phyloP scores from a whole-genome alignment of 768 basidiomycete genomes.

The Suillus subluteus region DNA sequence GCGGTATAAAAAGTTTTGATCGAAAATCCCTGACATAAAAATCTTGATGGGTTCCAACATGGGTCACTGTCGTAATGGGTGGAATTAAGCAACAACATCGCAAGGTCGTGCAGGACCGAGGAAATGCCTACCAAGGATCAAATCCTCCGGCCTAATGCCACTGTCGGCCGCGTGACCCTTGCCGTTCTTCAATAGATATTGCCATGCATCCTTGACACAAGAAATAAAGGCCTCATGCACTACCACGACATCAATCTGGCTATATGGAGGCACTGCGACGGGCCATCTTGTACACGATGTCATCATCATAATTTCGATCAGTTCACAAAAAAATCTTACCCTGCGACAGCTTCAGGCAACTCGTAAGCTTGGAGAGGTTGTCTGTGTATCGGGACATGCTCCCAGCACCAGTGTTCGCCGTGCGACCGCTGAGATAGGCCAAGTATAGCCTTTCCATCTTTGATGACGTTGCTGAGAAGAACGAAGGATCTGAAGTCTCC shows the following conservation, averaged over 20 bases:
- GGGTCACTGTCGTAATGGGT: constrained; percentile 37
- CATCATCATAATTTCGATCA: background rate
- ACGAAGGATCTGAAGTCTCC: constrained; percentile 43
- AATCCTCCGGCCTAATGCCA: constrained; percentile 43
- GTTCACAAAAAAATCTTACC: constrained; percentile 26
- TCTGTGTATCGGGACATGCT: constrained; percentile 31
- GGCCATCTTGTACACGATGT: constrained; percentile 42
- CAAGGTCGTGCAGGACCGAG: no score
- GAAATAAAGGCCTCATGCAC: constrained; percentile 35
- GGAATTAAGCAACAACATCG: background rate
- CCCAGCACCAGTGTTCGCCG: constrained; percentile 45
- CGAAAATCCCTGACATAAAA: constrained; percentile 43
- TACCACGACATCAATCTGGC: constrained; percentile 43
- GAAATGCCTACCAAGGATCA: constrained; percentile 43
- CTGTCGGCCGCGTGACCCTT: constrained; percentile 34
- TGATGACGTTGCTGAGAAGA: constrained; percentile 41
- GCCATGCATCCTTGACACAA: constrained; percentile 42
- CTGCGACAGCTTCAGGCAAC: constrained; percentile 36
- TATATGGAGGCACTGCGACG: constrained; percentile 41
- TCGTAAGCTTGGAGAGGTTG: constrained; percentile 39
- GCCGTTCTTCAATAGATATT: constrained; percentile 38
- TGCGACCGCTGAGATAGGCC: constrained; percentile 24
- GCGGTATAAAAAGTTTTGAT: constrained; percentile 21
- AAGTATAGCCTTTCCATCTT: constrained; percentile 31
- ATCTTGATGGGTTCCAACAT: constrained; percentile 43